Evolutionary conservation across 805 yeast species (phyloP).

Genomic region (Ogataea ganodermae): DNA sequence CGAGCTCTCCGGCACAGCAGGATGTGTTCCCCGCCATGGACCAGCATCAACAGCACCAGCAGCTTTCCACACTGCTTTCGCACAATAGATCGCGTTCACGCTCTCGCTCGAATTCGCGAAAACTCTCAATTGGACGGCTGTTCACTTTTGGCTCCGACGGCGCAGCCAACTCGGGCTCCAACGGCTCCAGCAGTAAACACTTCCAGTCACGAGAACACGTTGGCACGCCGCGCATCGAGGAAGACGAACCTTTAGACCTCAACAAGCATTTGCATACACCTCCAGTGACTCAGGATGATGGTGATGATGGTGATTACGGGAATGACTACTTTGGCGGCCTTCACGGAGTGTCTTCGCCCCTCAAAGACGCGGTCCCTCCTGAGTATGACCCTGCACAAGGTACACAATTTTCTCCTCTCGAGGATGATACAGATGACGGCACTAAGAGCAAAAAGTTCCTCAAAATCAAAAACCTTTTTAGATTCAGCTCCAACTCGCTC

Average conservation of each 20-base stretch:
- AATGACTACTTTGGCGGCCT: slow-evolving; percentile 18
- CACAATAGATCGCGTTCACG: slow-evolving; percentile 30
- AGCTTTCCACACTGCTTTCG: slow-evolving; percentile 9
- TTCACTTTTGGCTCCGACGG: slow-evolving; percentile 39
- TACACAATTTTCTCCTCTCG: slow-evolving; percentile 7
- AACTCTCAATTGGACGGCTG: slow-evolving; percentile 38
- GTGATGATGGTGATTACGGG: slow-evolving; percentile 1
- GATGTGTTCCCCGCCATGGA: slow-evolving; percentile 14
- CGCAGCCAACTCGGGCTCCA: not conserved
- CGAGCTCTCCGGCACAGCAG: slow-evolving; percentile 18
- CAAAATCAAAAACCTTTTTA: slow-evolving; percentile 33
- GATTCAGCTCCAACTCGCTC: slow-evolving; percentile 23
- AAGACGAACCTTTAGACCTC: slow-evolving; percentile 13
- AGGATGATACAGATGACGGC: slow-evolving; percentile 21
- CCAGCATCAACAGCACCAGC: not conserved
- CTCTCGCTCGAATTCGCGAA: slow-evolving; percentile 43
- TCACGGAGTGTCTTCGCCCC: not conserved
- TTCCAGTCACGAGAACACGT: slow-evolving; percentile 10
- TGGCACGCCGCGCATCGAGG: slow-evolving; percentile 25
- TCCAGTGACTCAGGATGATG: slow-evolving; percentile 19
- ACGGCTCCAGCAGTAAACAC: slow-evolving; percentile 12
- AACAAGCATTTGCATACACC: slow-evolving; percentile 25
- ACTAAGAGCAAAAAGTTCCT: slow-evolving; percentile 26
- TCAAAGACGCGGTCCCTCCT: not conserved
- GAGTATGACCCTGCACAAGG: not conserved